These are phyloP conservation scores for Trametes gibbosa DNA, from an alignment of 768 basidiomycete species.

Conservation along the genomic window DNA sequence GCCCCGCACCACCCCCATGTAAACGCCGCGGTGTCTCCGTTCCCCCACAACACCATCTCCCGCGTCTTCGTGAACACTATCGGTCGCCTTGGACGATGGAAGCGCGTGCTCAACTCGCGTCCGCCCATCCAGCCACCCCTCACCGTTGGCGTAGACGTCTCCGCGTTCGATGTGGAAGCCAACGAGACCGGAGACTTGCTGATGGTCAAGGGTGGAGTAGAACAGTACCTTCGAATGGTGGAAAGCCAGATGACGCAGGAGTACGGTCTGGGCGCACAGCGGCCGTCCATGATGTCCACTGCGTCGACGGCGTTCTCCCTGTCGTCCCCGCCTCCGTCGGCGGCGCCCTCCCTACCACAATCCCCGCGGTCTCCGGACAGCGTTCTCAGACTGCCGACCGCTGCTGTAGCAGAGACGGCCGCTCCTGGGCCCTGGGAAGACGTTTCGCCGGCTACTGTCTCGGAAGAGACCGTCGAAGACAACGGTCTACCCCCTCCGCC, in stretches of 20 bases:
- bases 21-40: slow-evolving; percentile 45
- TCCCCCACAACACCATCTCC: slow-evolving; percentile 63
- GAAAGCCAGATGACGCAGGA: slow-evolving; percentile 32
- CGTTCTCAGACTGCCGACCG: slow-evolving; percentile 5
- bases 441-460: not conserved
- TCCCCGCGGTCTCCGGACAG: slow-evolving; percentile 15
- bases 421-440: slow-evolving; percentile 12
- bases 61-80: slow-evolving; percentile 80
- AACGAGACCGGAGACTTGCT: slow-evolving; percentile 60
- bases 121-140: slow-evolving; percentile 35
- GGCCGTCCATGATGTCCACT: slow-evolving; percentile 10
- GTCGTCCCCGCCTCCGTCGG: slow-evolving; percentile 6
- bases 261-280: not conserved
- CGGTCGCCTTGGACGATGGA: slow-evolving; percentile 80
- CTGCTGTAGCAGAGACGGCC: slow-evolving; percentile 7
- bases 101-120: slow-evolving; percentile 63
- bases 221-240: slow-evolving; percentile 62
- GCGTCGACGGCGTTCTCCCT: slow-evolving; percentile 3
- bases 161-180: slow-evolving; percentile 70
- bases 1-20: slow-evolving; percentile 33
- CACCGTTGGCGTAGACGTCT: slow-evolving; percentile 47
- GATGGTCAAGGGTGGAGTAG: slow-evolving; percentile 58
- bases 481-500: slow-evolving; percentile 8
- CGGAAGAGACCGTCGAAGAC: not conserved
- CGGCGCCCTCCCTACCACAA: slow-evolving; percentile 11